phyloP scores from a whole-genome alignment of 768 basidiomycete species.

The Polyporus arcularius region DNA sequence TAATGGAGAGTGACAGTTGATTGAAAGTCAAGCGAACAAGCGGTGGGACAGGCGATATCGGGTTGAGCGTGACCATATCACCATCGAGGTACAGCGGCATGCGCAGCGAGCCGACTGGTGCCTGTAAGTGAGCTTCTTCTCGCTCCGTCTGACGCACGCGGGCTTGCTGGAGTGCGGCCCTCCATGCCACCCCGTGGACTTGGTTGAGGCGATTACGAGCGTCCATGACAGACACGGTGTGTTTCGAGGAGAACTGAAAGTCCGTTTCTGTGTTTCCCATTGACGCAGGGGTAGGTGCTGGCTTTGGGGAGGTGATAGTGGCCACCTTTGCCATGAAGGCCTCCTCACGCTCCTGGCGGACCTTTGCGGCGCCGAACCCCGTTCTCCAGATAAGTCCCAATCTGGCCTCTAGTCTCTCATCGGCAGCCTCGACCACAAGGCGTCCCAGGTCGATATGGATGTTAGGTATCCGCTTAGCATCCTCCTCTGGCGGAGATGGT shows the following conservation, averaged over 20 bases:
- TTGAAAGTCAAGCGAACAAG: constrained; percentile 68
- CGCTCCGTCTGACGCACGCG: constrained; percentile 40
- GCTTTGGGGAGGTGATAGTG: constrained; percentile 53
- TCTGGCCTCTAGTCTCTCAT: constrained; percentile 81
- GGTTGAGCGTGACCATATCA: constrained; percentile 45
- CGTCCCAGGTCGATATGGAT: constrained; percentile 59
- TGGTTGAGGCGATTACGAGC: constrained; percentile 69
- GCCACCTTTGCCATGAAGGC: constrained; percentile 80
- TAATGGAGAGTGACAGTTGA: constrained; percentile 53
- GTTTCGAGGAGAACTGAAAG: constrained; percentile 63
- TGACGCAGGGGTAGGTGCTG: constrained; percentile 22
- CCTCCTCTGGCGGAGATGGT: constrained; percentile 67
- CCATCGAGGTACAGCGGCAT: constrained; percentile 33
- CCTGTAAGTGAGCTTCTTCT: constrained; percentile 13
- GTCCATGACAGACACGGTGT: constrained; percentile 69
- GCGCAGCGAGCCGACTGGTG: constrained; percentile 3
- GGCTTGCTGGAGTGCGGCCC: constrained; percentile 37
- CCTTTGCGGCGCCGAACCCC: constrained; percentile 69
- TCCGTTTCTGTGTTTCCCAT: constrained; percentile 40
- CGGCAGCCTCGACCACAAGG: constrained; percentile 75
- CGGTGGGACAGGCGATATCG: constrained; percentile 50
- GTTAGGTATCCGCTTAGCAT: constrained; percentile 69
- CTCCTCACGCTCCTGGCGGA: constrained; percentile 72
- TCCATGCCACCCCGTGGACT: constrained; percentile 77
- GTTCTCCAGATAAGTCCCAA: constrained; percentile 74